Conservation (phyloP, 495 filamentous ascomycete species). For the Penicillium canariense region DNA sequence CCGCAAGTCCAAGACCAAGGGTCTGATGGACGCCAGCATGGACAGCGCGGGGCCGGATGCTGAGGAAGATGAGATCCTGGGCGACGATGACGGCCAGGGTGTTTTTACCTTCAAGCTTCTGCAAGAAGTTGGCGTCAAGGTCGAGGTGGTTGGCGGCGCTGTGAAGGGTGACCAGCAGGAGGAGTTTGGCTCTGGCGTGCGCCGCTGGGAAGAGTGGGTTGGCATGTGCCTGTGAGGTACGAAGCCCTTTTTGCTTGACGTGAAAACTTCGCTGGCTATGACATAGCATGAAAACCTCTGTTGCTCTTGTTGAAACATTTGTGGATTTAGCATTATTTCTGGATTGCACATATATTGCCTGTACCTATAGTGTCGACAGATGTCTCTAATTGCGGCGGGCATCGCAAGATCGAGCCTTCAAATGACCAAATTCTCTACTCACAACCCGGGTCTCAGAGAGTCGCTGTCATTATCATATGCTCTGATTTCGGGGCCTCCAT, state of each 20-base stretch:
- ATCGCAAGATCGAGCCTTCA: background rate
- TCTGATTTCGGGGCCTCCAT: background rate
- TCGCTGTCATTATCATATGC: background rate
- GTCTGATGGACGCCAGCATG: conserved; percentile 64
- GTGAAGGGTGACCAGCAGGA: conserved; percentile 62
- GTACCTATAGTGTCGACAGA: background rate
- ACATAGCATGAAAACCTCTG: background rate
- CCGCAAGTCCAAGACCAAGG: conserved; percentile 72
- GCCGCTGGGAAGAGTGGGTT: conserved; percentile 90
- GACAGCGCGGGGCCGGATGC: conserved; percentile 62
- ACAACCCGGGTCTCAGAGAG: background rate
- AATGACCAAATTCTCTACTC: background rate
- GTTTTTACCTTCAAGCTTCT: conserved; percentile 77
- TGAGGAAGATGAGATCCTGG: conserved; percentile 72
- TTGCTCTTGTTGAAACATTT: background rate
- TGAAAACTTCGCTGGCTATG: background rate
- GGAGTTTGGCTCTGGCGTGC: conserved; percentile 57
- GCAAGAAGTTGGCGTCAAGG: conserved; percentile 70
- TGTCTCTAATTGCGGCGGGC: background rate
- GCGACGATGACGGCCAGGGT: conserved; percentile 67
- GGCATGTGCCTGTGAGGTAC: conserved; percentile 51
- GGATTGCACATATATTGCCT: background rate
- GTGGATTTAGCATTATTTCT: background rate
- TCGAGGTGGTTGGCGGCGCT: conserved; percentile 78
- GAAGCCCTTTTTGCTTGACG: background rate